phyloP scores from a whole-genome alignment of 495 filamentous ascomycete species.

The Penicilliopsis zonata region DNA sequence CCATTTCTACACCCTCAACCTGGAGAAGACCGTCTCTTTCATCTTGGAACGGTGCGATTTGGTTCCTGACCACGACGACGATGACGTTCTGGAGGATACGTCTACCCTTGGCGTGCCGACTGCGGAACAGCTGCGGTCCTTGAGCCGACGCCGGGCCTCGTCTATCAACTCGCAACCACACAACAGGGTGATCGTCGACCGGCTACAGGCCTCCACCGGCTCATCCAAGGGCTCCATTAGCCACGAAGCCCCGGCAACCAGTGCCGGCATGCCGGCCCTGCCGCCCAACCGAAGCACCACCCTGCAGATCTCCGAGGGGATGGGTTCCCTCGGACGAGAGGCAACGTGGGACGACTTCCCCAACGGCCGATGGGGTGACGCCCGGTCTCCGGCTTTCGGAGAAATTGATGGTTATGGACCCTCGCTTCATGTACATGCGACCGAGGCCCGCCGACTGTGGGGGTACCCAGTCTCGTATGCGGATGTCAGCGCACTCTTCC shows the following conservation, averaged over 20 bases:
- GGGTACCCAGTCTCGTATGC: conserved; percentile 52
- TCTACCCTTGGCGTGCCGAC: conserved; percentile 26
- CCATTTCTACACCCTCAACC: conserved; percentile 95
- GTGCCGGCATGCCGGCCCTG: conserved; percentile 25
- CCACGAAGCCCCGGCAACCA: conserved; percentile 45
- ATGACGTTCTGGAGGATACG: conserved; percentile 35
- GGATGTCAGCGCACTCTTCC: conserved; percentile 72
- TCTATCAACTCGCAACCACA: conserved; percentile 50
- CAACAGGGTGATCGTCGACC: conserved; percentile 73
- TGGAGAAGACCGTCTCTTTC: conserved; percentile 92
- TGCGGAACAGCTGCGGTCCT: conserved; percentile 16
- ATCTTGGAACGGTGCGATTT: conserved; percentile 79
- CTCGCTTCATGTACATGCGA: conserved; percentile 66
- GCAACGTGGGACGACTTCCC: conserved; percentile 99
- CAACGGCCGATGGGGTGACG: conserved; percentile 94
- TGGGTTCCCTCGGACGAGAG: conserved; percentile 82
- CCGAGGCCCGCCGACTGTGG: conserved; percentile 74
- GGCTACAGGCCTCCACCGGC: conserved; percentile 14
- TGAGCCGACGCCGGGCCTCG: conserved; percentile 31
- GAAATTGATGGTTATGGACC: conserved; percentile 95
- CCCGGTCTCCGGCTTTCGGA: conserved; percentile 79
- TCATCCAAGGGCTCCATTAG: conserved; percentile 25
- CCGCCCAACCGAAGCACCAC: conserved; percentile 57
- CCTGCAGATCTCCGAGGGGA: conserved; percentile 83
- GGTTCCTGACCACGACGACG: conserved; percentile 42